Percentiles rank a stretch among this genome's conserved stretches.
These are phyloP conservation scores for Phaeoacremonium minimum DNA, from an alignment of 2,329 filamentous ascomycete species.

Conservation along the genomic window DNA sequence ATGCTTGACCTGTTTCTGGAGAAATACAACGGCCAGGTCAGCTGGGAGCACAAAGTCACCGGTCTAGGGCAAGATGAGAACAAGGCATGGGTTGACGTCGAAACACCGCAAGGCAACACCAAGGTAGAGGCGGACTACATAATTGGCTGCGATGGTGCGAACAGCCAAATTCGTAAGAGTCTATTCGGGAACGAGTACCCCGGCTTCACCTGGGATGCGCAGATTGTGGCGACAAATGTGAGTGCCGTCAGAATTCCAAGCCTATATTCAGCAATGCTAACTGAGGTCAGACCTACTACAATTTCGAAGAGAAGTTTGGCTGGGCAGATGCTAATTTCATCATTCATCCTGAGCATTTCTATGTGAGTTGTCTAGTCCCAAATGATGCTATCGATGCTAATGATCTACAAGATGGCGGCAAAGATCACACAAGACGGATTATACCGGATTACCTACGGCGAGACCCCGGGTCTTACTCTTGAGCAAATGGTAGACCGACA, in stretches of 20 bases:
- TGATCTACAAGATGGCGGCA: slow-evolving; percentile 46
- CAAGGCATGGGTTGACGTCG: slow-evolving; percentile 39
- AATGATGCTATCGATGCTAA: no score
- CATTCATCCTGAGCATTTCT: slow-evolving; percentile 56
- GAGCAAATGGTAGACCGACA: slow-evolving; percentile 51
- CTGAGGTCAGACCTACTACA: slow-evolving; percentile 50
- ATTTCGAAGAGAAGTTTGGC: slow-evolving; percentile 47
- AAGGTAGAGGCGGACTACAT: slow-evolving; percentile 46
- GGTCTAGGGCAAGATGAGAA: slow-evolving; percentile 39
- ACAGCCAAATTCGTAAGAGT: slow-evolving; percentile 39
- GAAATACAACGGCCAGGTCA: slow-evolving; percentile 27
- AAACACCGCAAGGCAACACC: slow-evolving; percentile 28
- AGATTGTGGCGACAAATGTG: slow-evolving; percentile 61
- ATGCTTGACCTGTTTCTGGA: slow-evolving; percentile 34
- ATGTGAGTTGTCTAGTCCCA: slow-evolving; percentile 24
- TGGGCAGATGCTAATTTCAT: slow-evolving; percentile 57
- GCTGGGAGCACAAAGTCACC: slow-evolving; percentile 43
- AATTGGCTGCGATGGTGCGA: slow-evolving; percentile 52
- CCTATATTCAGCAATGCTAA: slow-evolving; percentile 7
- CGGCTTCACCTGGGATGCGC: slow-evolving; percentile 54
- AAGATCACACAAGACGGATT: slow-evolving; percentile 54
- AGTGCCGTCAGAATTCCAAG: slow-evolving; percentile 16
- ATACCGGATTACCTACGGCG: slow-evolving; percentile 62
- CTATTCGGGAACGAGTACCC: slow-evolving; percentile 54
- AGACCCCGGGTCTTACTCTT: slow-evolving; percentile 43